Base-by-base conservation (phyloP, 371 early-diverging fungal species). In the Apophysomyces ossiformis region DNA sequence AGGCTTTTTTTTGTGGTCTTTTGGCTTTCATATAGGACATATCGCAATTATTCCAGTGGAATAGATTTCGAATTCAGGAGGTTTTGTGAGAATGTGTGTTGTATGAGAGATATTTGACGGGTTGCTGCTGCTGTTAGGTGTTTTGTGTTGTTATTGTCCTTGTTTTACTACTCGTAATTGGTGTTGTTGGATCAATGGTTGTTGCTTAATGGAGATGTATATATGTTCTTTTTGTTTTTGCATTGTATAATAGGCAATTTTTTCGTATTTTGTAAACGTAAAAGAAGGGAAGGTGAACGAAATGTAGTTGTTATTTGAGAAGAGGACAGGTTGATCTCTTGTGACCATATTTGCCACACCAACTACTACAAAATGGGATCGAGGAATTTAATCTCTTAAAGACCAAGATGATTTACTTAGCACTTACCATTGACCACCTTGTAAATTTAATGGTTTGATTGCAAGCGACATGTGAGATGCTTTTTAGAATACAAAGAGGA, bases 361-460 rank as follows among this genome's bases (percentile, higher is more conserved):
- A 60, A 11, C 21, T 41, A 18, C 61, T 60, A 11, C 11, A 9
- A 15, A 3, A 15, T 15, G 43, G 45, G 21, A 21, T 21, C 32
- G 32, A 11, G 44, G 11, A 43, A 44, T 41, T 44, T n/a, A 45
- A 12, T 43, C 46, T 18, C n/a, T 45, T n/a, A n/a, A 18, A 45
- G 16, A 15, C 15, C 13, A 45, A 45, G 46, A 45, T 7, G 13
- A 26, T 26, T 26, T 1, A 45, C 2, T 26, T 1, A 0, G 43
- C n/a, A 41, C 60, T 60, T 60, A 60, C 61, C 61, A 60, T 41
- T 60, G 61, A 16, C 61, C 61, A 32, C 61, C 61, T 41, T 60
- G 61, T 60, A 60, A 60, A 41, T 60, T 60, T 18, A 60, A 60
- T 43, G 61, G 61, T 44, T 60, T 60, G 32, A 60, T 41, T 21